Base-by-base conservation (phyloP, 805 yeast genomes). In the Zygosaccharomyces bailii region DNA sequence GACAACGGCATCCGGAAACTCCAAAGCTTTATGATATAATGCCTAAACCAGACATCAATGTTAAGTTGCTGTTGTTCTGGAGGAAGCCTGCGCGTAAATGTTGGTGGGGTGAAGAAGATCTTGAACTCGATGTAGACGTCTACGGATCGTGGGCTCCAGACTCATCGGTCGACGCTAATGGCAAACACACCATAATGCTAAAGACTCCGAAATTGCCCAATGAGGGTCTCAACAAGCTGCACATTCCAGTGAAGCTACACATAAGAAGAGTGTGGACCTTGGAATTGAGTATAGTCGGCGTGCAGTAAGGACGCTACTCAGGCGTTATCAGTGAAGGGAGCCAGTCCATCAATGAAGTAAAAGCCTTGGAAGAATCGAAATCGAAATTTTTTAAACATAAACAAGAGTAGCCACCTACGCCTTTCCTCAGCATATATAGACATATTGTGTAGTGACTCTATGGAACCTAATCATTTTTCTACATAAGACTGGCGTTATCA, bases 1-100 rank as follows among this genome's bases (percentile, higher is more conserved):
- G 65, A 59, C 50, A 53, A 53, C 56, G 65, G 65, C 48, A 68
- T 53, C 38, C 39, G 11, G 58, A 50, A 29, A 31, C 46, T 34
- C 65, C 65, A 20, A 53, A 52, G 36, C 54, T 60, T 13, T 63
- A 62, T 43, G 68, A 63, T 23, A 51, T 60, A 38, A 65, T 60
- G 18, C 61, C 64, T n/a, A 60, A 56, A 30, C 66, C 67, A 18
- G 61, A 63, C 34, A 54, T 69, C 57, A 51, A 79, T 72, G 60
- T 65, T 54, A 93, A 93, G 64, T 73, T 93, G 41, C 71, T 93
- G 29, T 69, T 93, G 42, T 93, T 93, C 61, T 93, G 99, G 98
- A 77, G 96, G 51, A 93, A 93, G 61, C 99, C 99, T 1, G 99
- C 99, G 2, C 77, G 98, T 60, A 93, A 93, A 62, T 93, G 99